Evolutionary conservation across 2,329 filamentous ascomycete species (phyloP), one percentile per base, ranked within the genome.

Genomic region (Aspergillus candidus): DNA sequence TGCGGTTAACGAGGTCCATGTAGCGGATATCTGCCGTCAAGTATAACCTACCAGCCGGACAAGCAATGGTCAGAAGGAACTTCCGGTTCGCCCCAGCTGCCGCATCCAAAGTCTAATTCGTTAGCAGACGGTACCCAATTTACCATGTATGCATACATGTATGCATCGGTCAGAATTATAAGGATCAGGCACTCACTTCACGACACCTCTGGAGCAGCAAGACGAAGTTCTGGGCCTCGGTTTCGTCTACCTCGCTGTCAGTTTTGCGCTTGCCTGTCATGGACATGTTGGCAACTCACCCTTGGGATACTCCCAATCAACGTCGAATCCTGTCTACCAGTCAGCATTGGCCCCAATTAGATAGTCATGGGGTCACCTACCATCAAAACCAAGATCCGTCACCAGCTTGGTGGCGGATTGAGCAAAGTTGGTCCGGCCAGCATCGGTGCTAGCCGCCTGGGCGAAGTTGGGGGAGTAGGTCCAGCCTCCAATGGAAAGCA

Each of bases 401-500:
- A 97, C 73, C 31, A 96, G 70, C 15, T 81, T 75, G 1, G 94
- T 84, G 30, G 86, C 83, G 22, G 79, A 80, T 40, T 76, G 72
- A 1, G 86, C 87, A 60, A 94, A 94, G 2, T 51, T 74, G 47
- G 71, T 68, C 11, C 87, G 77, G 6, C 83, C 80, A 5, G 72
- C 69, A 1, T 75, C 72, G 0, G 82, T 83, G 13, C 79, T 79
- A 0, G 80, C 80, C 0, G 88, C 85, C 22, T 69, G 71, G 1
- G 79, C 72, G 67, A 96, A 94, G 70, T 94, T 93, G 64, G 78
- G 67, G 3, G 83, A 86, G 62, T 85, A 88, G 0, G 81, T 85
- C 81, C 83, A 91, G 12, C 88, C 88, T 29, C 88, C 88, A 46
- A 93, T 86, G 43, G 84, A 90, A 3, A 96, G 78, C 6, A 95